Conservation (phyloP, 2,329 filamentous ascomycete species). For the Akanthomyces lecanii region DNA sequence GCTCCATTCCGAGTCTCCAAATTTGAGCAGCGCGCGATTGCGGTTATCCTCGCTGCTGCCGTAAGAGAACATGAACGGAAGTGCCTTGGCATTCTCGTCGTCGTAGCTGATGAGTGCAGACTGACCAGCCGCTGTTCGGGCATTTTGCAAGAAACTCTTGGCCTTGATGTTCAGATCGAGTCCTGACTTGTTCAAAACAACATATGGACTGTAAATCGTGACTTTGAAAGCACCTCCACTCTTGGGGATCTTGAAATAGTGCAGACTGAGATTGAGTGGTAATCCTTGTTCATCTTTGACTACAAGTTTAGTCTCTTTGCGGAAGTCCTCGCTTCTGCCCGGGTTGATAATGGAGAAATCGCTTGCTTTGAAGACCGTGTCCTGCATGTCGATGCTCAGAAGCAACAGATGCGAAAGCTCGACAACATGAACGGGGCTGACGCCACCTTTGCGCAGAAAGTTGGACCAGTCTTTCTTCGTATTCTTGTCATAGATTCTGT, state of each 20-base stretch:
- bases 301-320: conserved; percentile 70
- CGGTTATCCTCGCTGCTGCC: conserved; percentile 80
- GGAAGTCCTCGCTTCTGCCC: conserved; percentile 81
- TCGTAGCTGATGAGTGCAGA: conserved; percentile 52
- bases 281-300: conserved; percentile 83
- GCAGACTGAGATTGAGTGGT: conserved; percentile 74
- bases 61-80: conserved; percentile 96
- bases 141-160: conserved; percentile 81
- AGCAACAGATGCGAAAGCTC: conserved; percentile 90
- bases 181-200: conserved; percentile 92
- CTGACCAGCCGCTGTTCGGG: conserved; percentile 80
- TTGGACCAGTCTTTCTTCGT: conserved; percentile 99
- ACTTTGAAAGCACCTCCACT: conserved; percentile 96
- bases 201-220: conserved; percentile 90
- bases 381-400: conserved; percentile 93
- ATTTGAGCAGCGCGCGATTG: conserved; percentile 82
- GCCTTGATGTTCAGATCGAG: conserved; percentile 82
- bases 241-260: conserved; percentile 86
- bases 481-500: conserved; percentile 97
- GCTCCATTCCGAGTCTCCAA: conserved; percentile 91
- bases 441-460: conserved; percentile 90
- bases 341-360: conserved; percentile 98
- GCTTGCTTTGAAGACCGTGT: conserved; percentile 89
- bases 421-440: conserved; percentile 95
- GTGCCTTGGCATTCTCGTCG: conserved; percentile 62